A percentile compares a stretch with the other conserved stretches of the same genome.
phyloP scores from a whole-genome alignment of 164 flowering plant species.

The Liquidambar formosana region DNA sequence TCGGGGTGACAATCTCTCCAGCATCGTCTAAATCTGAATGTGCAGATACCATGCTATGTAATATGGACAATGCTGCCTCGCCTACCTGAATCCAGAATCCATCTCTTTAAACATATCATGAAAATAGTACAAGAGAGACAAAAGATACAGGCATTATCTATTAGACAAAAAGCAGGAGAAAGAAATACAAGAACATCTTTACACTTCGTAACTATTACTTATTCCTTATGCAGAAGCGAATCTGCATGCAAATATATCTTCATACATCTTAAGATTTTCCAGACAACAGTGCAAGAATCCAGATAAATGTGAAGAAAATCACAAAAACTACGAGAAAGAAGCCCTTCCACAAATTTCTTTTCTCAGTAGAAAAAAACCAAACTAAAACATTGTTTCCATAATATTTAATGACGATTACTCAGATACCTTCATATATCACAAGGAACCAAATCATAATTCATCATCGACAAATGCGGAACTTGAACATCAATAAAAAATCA shows the following conservation, averaged over 20 bases:
- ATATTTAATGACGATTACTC: no score
- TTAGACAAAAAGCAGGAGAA: not conserved
- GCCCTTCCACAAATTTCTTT: not conserved
- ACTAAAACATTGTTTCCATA: not conserved
- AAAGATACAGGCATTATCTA: not conserved
- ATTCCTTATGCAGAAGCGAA: not conserved
- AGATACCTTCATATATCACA: slow-evolving; percentile 2
- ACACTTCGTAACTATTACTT: not conserved
- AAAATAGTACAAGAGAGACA: not conserved
- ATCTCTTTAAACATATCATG: not conserved
- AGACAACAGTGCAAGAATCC: not conserved
- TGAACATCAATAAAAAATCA: not conserved
- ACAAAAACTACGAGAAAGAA: no score
- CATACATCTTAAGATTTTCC: not conserved
- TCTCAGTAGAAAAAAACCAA: not conserved
- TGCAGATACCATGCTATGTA: slow-evolving; percentile 97
- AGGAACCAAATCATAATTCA: not conserved
- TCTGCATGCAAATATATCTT: not conserved
- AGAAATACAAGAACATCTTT: not conserved
- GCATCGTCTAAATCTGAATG: slow-evolving; percentile 99
- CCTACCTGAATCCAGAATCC: slow-evolving; percentile 60
- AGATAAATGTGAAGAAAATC: no score
- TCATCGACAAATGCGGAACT: not conserved
- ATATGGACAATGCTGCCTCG: slow-evolving; percentile 82
- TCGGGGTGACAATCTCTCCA: slow-evolving; percentile 98